Percentiles rank a stretch among this genome's conserved stretches.
Evolutionary conservation across 2,329 filamentous ascomycete genomes (phyloP).

Genomic region (Fusarium veterinarium): DNA sequence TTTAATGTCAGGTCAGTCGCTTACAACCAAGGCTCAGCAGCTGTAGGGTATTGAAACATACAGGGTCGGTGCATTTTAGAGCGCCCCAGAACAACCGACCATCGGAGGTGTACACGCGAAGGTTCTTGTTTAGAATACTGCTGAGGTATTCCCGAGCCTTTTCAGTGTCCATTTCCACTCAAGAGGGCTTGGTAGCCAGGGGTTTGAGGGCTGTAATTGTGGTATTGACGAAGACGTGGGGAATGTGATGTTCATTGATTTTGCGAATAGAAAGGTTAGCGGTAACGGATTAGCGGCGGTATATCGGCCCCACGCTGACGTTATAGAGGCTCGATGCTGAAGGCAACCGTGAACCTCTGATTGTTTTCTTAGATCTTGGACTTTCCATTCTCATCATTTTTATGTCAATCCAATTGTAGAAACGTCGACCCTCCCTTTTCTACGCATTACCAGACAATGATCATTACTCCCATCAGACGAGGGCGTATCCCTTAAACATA

Average conservation of each 20-base stretch:
- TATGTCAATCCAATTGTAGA: not conserved
- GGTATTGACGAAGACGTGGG: conserved; percentile 2
- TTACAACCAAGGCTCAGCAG: not conserved
- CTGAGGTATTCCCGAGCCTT: conserved; percentile 67
- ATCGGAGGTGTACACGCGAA: conserved; percentile 85
- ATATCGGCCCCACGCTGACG: conserved; percentile 40
- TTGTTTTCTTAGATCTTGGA: not conserved
- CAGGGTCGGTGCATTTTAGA: conserved; percentile 95
- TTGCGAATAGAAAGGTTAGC: conserved; percentile 8
- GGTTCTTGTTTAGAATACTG: conserved; percentile 79
- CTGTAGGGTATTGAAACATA: conserved; percentile 56
- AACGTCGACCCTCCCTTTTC: not conserved
- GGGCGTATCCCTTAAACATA: conserved; percentile 37
- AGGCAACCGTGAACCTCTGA: conserved; percentile 8
- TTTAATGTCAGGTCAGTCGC: conserved; percentile 16
- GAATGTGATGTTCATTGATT: conserved; percentile 18
- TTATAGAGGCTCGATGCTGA: conserved; percentile 23
- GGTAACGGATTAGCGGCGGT: conserved; percentile 26
- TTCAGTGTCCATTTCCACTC: conserved; percentile 59
- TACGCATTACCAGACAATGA: conserved; percentile 15
- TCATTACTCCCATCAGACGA: conserved; percentile 14
- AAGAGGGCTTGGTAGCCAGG: not conserved
- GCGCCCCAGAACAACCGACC: conserved; percentile 88
- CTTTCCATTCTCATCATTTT: not conserved
- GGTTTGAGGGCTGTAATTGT: not conserved